A percentile compares a stretch with the other conserved stretches of the same genome.
Conservation (phyloP, 768 basidiomycete species). For the Lentinula sp. region DNA sequence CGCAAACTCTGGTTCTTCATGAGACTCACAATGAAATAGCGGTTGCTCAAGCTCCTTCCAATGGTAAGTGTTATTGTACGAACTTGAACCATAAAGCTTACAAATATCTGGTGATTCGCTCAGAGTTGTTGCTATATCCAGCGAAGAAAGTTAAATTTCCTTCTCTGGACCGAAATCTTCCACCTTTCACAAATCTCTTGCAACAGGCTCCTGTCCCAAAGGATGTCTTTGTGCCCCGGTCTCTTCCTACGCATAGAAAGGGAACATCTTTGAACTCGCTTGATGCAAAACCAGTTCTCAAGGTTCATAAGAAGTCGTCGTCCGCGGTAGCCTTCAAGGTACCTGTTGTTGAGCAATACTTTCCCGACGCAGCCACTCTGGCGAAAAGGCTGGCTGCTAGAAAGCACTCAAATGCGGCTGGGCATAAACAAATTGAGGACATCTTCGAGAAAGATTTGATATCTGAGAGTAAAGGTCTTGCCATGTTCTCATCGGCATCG, state of each 20-base stretch:
- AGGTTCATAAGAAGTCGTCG: conserved; percentile 5
- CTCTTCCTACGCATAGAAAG: background rate
- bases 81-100: background rate
- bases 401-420: background rate
- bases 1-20: background rate
- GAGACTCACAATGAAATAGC: background rate
- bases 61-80: background rate
- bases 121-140: background rate
- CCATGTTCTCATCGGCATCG: background rate
- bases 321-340: background rate
- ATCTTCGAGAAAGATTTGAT: background rate
- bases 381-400: background rate
- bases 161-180: background rate
- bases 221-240: background rate
- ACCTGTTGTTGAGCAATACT: background rate
- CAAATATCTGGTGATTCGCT: background rate
- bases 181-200: background rate
- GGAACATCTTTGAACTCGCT: background rate
- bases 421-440: no score
- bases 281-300: background rate
- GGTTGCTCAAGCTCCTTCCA: background rate
- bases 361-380: background rate
- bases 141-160: background rate
- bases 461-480: background rate
- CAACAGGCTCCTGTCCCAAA: background rate